Conservation (phyloP, 768 basidiomycete species). For the Kwoniella sp. region DNA sequence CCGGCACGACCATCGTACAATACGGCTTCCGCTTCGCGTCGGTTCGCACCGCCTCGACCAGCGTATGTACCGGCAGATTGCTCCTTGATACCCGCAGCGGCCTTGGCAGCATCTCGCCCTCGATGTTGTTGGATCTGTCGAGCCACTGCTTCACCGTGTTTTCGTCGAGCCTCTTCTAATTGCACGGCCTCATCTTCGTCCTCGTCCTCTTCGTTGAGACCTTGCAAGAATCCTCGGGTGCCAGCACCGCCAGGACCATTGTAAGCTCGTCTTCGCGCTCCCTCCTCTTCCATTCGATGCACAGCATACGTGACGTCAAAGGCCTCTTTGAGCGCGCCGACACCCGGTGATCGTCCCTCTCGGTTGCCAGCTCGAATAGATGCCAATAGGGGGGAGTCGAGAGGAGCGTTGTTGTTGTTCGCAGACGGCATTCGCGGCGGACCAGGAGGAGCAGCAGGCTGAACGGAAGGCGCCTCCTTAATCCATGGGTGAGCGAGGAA, state of each 20-base stretch:
- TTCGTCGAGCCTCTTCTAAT: constrained; percentile 61
- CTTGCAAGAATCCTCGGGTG: constrained; percentile 72
- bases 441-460: constrained; percentile 66
- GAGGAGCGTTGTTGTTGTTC: constrained; percentile 58
- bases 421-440: constrained; percentile 53
- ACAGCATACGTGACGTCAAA: constrained; percentile 99
- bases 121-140: constrained; percentile 58
- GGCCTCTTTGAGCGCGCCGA: constrained; percentile 92
- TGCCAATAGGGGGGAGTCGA: constrained; percentile 89
- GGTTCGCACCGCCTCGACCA: constrained; percentile 59
- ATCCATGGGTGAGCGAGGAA: constrained; percentile 98
- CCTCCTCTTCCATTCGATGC: constrained; percentile 99
- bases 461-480: constrained; percentile 59
- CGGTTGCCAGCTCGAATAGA: constrained; percentile 71
- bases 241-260: constrained; percentile 79
- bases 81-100: constrained; percentile 53
- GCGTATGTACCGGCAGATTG: constrained; percentile 56
- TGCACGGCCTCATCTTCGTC: constrained; percentile 63
- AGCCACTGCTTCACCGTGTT: constrained; percentile 58
- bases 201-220: constrained; percentile 94
- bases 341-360: constrained; percentile 85
- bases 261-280: constrained; percentile 78
- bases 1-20: constrained; percentile 71
- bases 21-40: constrained; percentile 59
- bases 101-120: constrained; percentile 53